These are phyloP conservation scores for Sclerotinia spermophila DNA, from an alignment of 2,329 filamentous ascomycete species.

Conservation along the genomic window DNA sequence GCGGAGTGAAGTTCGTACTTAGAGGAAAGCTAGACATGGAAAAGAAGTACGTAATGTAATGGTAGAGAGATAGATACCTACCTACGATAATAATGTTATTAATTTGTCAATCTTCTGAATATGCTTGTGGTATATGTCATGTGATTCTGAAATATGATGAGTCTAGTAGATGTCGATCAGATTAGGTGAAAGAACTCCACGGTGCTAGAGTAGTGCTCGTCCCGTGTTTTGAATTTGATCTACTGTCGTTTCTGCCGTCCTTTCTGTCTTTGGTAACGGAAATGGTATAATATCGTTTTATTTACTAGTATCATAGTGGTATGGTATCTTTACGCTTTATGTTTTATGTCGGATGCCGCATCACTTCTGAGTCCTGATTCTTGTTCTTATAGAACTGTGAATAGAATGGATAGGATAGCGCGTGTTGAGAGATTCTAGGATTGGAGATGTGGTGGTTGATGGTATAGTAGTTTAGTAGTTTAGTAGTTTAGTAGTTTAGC, in stretches of 20 bases:
- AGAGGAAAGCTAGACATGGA: not conserved
- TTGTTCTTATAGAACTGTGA: rapidly evolving
- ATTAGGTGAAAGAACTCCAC: not conserved
- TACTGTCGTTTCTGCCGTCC: too few relatives aligned
- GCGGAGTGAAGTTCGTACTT: too few relatives aligned
- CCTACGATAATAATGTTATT: not conserved
- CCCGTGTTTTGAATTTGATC: not conserved
- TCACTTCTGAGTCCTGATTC: not conserved
- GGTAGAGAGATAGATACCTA: not conserved
- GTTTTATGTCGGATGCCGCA: too few relatives aligned
- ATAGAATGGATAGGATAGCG: not conserved
- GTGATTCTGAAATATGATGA: not conserved
- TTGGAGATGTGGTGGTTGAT: not conserved
- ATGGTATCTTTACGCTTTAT: not conserved
- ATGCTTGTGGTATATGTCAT: not conserved
- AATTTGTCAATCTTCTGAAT: not conserved
- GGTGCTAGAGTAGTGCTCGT: not conserved
- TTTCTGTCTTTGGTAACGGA: too few relatives aligned
- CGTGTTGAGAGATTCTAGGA: not conserved
- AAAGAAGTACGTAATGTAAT: slow-evolving; percentile 6
- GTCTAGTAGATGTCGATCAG: not conserved
- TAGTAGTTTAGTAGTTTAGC: too few relatives aligned
- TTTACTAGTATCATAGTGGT: too few relatives aligned
- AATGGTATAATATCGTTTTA: too few relatives aligned
- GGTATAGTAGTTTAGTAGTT: not conserved